Base-by-base conservation (phyloP, 2,329 filamentous ascomycete species). In the Neofusicoccum laricinum region DNA sequence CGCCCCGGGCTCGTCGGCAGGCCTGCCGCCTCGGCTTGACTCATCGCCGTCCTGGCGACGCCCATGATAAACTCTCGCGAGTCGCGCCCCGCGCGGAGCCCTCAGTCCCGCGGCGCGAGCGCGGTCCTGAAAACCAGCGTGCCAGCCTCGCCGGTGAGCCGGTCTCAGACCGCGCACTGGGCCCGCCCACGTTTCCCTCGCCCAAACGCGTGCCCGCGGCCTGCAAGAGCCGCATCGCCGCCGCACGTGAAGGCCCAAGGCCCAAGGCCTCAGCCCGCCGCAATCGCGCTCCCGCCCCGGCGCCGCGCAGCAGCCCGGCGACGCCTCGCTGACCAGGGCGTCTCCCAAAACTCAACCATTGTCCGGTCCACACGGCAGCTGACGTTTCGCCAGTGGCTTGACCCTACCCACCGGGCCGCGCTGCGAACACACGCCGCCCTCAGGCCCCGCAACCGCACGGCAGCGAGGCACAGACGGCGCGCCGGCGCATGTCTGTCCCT, bases 51-150 rank as follows among this genome's bases (percentile, higher is more conserved):
- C 45, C 45, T 48, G 45, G 45, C 46, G 30, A 19, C 34, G 53
- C 55, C 46, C 55, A 34, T 36, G 55, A 36, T 21, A 59, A 59
- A 46, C 55, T 46, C 41, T 59, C 38, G 55, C 55, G 55, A 59
- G 15, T 59, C 55, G 55, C 40, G 19, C 38, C 19, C 17, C 36
- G 21, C 34, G 36, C 38, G 53, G 2, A 14, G 53, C 25, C 25
- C 25, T 30, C 25, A 30, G 25, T 30, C 25, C 25, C 25, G 25
- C 25, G 25, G 25, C 7, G 25, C 25, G 25, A 30, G 25, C 25
- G 25, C 25, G 5, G 25, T 30, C 25, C 25, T 30, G 25, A 30
- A 38, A 38, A 38, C 36, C 36, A 36, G 34, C 48, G 48, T 30
- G 45, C 21, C 34, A 38, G 46, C 46, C 5, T 30, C 25, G 25